Conservation (phyloP, 345 rosid genomes). For the Angophora floribunda region DNA sequence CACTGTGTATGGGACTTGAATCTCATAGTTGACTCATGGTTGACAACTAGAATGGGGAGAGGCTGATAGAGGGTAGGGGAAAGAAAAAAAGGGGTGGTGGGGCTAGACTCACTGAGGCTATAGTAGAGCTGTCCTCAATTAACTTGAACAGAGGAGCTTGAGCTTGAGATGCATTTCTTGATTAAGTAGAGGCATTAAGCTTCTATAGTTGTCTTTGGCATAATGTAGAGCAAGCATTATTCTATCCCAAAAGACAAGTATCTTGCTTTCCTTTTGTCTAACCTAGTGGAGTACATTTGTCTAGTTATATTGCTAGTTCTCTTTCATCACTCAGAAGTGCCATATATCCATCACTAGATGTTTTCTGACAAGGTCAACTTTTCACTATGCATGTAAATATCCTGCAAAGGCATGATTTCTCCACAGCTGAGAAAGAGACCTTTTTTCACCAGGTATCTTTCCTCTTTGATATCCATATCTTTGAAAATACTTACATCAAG, state of each 20-base stretch:
- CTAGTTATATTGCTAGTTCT: background rate
- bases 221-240: background rate
- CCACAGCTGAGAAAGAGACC: slow-evolving; percentile 69
- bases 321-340: background rate
- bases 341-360: background rate
- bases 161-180: background rate
- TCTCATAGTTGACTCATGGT: background rate
- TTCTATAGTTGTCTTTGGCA: background rate
- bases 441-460: slow-evolving; percentile 67
- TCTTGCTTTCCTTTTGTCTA: background rate
- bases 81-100: background rate
- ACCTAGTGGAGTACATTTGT: background rate
- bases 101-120: background rate
- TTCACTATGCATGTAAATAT: background rate
- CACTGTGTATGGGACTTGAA: background rate
- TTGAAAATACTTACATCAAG: background rate
- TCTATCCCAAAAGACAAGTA: background rate
- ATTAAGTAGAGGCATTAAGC: background rate
- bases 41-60: background rate
- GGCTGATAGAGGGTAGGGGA: background rate
- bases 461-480: background rate
- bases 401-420: slow-evolving; percentile 73
- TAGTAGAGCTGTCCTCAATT: background rate
- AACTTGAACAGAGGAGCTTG: background rate
- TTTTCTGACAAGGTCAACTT: background rate